Conservation (phyloP, 371 early-diverging fungal genomes). For the Mortierella sp. region DNA sequence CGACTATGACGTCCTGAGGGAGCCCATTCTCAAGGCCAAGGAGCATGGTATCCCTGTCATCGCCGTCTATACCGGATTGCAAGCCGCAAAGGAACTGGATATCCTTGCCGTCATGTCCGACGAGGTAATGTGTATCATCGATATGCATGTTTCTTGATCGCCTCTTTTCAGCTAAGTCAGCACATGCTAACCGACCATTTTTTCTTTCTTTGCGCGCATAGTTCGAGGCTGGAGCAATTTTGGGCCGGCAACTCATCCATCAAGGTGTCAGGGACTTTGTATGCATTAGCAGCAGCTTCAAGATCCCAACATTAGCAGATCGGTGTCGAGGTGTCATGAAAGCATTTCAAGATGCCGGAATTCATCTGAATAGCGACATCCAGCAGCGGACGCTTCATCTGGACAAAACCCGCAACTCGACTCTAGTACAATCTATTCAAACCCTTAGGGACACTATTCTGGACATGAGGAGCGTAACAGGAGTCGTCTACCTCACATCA, state of each 20-base stretch:
- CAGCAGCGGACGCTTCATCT: constrained; percentile 10
- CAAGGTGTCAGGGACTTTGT: constrained; percentile 35
- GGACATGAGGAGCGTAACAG: constrained; percentile 8
- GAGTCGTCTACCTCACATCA: constrained; percentile 34
- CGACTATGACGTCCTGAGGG: constrained; percentile 29
- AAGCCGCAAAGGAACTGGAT: constrained; percentile 33
- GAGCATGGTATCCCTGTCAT: constrained; percentile 39
- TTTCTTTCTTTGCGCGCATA: not conserved
- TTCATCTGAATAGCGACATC: constrained; percentile 7
- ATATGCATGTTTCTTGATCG: not conserved
- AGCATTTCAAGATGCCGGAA: constrained; percentile 15
- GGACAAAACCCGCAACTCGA: constrained; percentile 18
- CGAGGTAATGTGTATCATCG: constrained; percentile 25
- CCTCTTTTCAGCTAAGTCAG: too few species aligned
- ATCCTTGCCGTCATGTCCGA: constrained; percentile 51
- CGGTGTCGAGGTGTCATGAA: constrained; percentile 28
- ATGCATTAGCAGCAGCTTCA: constrained; percentile 14
- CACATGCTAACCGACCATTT: not conserved
- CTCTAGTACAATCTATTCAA: not conserved
- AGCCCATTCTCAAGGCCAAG: constrained; percentile 20
- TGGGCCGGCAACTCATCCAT: constrained; percentile 25
- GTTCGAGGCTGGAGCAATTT: constrained; percentile 26
- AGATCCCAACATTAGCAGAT: constrained; percentile 22
- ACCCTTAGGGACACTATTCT: not conserved
- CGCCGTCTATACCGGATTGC: constrained; percentile 38